These are phyloP conservation scores for Kwoniella mangroviensis DNA, from an alignment of 768 basidiomycete genomes.

Conservation along the genomic window DNA sequence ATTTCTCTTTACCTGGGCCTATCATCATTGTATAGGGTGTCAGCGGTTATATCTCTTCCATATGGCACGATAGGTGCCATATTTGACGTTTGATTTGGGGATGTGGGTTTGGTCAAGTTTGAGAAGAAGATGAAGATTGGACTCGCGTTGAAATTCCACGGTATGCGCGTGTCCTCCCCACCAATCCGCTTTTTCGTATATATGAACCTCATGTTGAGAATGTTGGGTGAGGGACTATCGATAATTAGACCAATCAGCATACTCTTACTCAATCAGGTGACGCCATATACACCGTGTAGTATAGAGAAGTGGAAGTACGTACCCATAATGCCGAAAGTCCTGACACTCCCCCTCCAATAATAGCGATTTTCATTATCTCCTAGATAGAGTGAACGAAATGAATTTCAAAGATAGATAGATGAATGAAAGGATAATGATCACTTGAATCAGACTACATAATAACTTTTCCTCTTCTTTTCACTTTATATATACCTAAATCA, in stretches of 20 bases:
- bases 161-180: slow-evolving; percentile 24
- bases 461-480: not conserved
- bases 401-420: not conserved
- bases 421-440: not conserved
- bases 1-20: slow-evolving; percentile 19
- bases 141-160: slow-evolving; percentile 19
- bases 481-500: not conserved
- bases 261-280: not conserved
- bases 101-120: no score
- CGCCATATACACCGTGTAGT: no score
- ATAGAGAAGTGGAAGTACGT: not conserved
- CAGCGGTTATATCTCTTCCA: no score
- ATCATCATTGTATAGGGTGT: not conserved
- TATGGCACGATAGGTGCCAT: no score
- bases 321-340: slow-evolving; percentile 22
- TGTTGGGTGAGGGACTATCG: slow-evolving; percentile 1
- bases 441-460: not conserved
- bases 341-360: slow-evolving; percentile 13
- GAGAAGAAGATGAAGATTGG: no score
- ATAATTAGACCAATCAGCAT: not conserved
- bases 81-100: no score
- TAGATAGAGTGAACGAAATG: not conserved
- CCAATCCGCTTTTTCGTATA: slow-evolving; percentile 27
- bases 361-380: slow-evolving; percentile 9
- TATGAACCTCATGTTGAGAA: slow-evolving; percentile 14